Evolutionary conservation across 169 alveolate genomes (phyloP).

Genomic region (Plasmodium ovale): DNA sequence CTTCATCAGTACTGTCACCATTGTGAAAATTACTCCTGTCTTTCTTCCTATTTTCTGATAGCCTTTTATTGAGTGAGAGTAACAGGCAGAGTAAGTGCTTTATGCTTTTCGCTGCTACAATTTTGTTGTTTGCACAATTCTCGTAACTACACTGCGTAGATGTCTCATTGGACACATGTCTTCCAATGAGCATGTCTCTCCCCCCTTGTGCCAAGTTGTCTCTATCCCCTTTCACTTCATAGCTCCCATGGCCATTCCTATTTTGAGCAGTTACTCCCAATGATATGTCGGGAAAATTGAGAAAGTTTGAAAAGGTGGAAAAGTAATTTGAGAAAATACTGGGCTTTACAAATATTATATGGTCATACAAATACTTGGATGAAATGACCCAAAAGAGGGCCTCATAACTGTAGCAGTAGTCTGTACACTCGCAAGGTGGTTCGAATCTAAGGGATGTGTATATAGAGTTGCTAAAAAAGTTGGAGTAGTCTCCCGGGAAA

Average conservation of each 20-base stretch:
- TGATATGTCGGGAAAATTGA: slow-evolving; percentile 16
- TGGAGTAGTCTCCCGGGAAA: slow-evolving; percentile 73
- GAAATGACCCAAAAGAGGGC: slow-evolving; percentile 72
- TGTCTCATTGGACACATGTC: background rate
- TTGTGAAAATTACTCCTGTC: background rate
- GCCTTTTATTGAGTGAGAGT: slow-evolving; percentile 29
- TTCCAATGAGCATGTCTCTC: background rate
- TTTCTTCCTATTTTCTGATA: background rate
- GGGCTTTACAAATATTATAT: slow-evolving; percentile 61
- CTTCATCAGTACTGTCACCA: background rate
- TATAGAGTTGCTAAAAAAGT: slow-evolving; percentile 48
- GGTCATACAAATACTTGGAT: slow-evolving; percentile 47
- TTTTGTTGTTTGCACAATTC: background rate
- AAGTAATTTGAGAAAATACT: slow-evolving; percentile 36
- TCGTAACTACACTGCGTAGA: no score
- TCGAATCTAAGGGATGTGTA: slow-evolving; percentile 35
- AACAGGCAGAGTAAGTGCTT: slow-evolving; percentile 31
- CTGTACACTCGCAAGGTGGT: slow-evolving; percentile 30
- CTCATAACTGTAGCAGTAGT: slow-evolving; percentile 64
- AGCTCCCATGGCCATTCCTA: background rate
- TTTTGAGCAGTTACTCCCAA: background rate
- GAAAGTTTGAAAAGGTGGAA: slow-evolving; percentile 40
- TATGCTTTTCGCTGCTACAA: slow-evolving; percentile 16
- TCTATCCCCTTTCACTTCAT: background rate
- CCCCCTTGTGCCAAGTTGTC: background rate